phyloP scores from a whole-genome alignment of 202 grass and related monocot genomes.

The Elaeis oleifera region DNA sequence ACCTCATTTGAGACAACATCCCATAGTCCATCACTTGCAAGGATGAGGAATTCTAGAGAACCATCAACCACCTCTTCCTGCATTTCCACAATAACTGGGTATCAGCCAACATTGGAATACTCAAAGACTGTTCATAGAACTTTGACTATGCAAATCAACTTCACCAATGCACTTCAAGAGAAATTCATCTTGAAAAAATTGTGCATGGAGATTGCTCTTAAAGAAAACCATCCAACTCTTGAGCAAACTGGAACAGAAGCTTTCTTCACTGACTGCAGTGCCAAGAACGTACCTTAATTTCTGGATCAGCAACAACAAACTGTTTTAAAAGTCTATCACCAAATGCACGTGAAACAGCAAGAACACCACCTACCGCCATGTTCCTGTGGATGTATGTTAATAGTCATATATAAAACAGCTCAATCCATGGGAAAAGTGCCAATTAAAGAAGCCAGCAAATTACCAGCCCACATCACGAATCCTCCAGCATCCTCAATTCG shows the following conservation, averaged over 20 bases:
- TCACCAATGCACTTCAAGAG: too few species aligned
- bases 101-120: too few species aligned
- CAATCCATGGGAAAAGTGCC: not conserved
- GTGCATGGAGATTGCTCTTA: too few species aligned
- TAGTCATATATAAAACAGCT: not conserved
- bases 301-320: constrained; percentile 93
- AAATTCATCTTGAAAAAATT: too few species aligned
- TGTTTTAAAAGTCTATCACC: constrained; percentile 82
- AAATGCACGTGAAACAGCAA: constrained; percentile 94
- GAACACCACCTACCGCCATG: constrained; percentile 95
- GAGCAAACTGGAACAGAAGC: too few species aligned
- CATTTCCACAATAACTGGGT: too few species aligned
- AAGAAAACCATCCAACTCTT: too few species aligned
- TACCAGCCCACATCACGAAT: constrained; percentile 99
- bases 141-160: too few species aligned
- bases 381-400: constrained; percentile 38
- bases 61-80: constrained; percentile 78
- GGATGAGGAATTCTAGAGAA: constrained; percentile 87
- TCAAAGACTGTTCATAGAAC: too few species aligned
- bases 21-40: constrained; percentile 96
- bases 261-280: too few species aligned
- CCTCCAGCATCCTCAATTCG: constrained; percentile 94
- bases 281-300: constrained; percentile 44
- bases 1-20: constrained; percentile 91
- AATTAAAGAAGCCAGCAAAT: constrained; percentile 2